phyloP scores from a whole-genome alignment of 805 yeast genomes.

The Metschnikowia peoriensis region DNA sequence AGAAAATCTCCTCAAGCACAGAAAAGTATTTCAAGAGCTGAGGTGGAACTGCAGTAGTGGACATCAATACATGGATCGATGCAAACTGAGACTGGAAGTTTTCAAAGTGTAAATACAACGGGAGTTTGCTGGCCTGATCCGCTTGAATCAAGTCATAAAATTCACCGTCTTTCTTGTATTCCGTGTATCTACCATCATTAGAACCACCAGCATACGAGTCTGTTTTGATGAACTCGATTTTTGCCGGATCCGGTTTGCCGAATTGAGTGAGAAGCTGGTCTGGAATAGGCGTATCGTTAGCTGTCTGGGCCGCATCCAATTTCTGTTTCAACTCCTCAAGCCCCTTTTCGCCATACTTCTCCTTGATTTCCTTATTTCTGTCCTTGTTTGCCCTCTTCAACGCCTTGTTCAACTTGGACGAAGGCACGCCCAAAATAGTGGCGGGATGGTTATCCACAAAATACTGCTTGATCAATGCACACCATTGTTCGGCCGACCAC shows the following conservation, averaged over 20 bases:
- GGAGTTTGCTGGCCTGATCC: conserved; percentile 48
- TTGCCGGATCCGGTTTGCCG: conserved; percentile 70
- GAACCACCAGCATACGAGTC: conserved; percentile 59
- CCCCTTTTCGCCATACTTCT: conserved; percentile 57
- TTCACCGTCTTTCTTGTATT: conserved; percentile 26
- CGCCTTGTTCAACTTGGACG: conserved; percentile 52
- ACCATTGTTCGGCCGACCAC: conserved; percentile 76
- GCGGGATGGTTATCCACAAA: conserved; percentile 64
- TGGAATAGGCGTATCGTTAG: conserved; percentile 79
- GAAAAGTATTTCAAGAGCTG: conserved; percentile 62
- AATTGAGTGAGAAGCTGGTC: conserved; percentile 58
- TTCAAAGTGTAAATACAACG: conserved; percentile 75
- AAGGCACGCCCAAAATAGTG: conserved; percentile 71
- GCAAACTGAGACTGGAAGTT: conserved; percentile 77
- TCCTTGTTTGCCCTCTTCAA: conserved; percentile 52
- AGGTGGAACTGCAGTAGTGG: conserved; percentile 52
- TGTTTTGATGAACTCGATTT: conserved; percentile 70
- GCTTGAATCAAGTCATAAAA: conserved; percentile 17
- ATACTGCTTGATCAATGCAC: conserved; percentile 46
- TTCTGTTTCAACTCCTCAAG: conserved; percentile 48
- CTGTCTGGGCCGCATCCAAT: conserved; percentile 59
- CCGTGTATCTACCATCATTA: conserved; percentile 34
- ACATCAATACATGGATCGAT: conserved; percentile 59
- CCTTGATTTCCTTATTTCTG: conserved; percentile 48
- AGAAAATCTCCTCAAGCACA: conserved; percentile 61